phyloP scores from a whole-genome alignment of 2,329 filamentous ascomycete genomes.

The Aspergillus alliaceus region DNA sequence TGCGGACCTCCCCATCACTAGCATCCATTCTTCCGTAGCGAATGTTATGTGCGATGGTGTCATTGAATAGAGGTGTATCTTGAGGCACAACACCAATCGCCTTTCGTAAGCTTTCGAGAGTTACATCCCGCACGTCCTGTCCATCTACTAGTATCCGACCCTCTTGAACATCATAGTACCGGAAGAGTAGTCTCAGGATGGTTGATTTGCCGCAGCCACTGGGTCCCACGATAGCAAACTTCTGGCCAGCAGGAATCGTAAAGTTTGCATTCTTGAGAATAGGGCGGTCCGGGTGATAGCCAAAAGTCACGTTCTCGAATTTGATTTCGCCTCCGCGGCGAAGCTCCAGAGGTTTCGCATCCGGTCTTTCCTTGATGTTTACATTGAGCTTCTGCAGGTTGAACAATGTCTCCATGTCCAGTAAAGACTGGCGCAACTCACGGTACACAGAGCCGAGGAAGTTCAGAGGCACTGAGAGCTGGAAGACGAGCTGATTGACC shows the following conservation, averaged over 20 bases:
- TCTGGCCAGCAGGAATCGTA: constrained; percentile 92
- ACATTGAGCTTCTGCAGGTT: constrained; percentile 96
- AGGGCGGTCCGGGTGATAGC: constrained; percentile 81
- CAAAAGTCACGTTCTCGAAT: constrained; percentile 94
- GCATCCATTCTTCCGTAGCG: constrained; percentile 84
- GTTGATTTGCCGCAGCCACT: constrained; percentile 97
- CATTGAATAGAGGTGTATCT: constrained; percentile 95
- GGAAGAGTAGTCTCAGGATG: constrained; percentile 83
- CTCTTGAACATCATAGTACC: constrained; percentile 85
- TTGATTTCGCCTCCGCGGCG: constrained; percentile 80
- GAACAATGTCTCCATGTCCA: constrained; percentile 99
- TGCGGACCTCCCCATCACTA: constrained; percentile 67
- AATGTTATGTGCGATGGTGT: constrained; percentile 94
- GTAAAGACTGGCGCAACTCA: constrained; percentile 86
- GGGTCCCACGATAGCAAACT: constrained; percentile 91
- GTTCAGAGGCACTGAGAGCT: constrained; percentile 93
- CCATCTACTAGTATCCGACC: constrained; percentile 89
- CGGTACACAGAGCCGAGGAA: constrained; percentile 98
- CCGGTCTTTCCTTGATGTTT: constrained; percentile 72
- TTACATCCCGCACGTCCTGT: constrained; percentile 84
- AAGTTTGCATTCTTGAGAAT: constrained; percentile 83
- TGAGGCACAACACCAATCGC: constrained; percentile 95
- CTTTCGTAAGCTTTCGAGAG: constrained; percentile 75
- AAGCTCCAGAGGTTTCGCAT: constrained; percentile 72
- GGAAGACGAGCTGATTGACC: constrained; percentile 98